A percentile compares a stretch with the other conserved stretches of the same genome.
These are phyloP conservation scores for Ajuga chamaepitys DNA, from an alignment of 257 asterid genomes.

Conservation along the genomic window DNA sequence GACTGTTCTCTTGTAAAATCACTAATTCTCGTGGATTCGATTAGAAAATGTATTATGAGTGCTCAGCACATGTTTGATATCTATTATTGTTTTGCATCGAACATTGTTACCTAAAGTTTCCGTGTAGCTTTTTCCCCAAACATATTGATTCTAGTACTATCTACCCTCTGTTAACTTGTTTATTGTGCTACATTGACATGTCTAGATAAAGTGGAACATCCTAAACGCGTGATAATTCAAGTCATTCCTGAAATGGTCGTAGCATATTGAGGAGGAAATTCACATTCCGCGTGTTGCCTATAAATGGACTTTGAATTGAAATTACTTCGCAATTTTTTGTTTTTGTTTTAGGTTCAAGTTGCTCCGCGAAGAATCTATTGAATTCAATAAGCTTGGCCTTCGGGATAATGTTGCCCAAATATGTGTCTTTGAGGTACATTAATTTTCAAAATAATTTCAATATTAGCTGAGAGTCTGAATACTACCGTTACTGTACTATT, in stretches of 20 bases:
- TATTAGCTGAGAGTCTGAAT: neutral
- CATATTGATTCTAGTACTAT: neutral
- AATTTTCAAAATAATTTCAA: slow-evolving; percentile 7
- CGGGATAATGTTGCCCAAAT: slow-evolving; percentile 97
- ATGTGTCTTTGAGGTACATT: slow-evolving; percentile 81
- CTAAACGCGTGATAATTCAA: neutral
- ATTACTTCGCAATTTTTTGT: slow-evolving; percentile 17
- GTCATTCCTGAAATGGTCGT: neutral
- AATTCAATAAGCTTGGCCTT: slow-evolving; percentile 67
- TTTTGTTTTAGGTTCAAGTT: slow-evolving; percentile 73
- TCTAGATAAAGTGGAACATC: neutral
- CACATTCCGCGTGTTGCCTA: neutral
- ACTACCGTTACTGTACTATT: neutral
- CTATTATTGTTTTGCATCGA: slow-evolving; percentile 2
- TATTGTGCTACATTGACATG: neutral
- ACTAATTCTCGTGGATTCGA: neutral
- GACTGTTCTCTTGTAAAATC: neutral
- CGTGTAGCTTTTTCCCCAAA: slow-evolving; percentile 4
- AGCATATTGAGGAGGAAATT: neutral
- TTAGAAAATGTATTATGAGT: neutral
- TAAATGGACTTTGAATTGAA: slow-evolving; percentile 3
- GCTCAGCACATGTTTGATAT: neutral
- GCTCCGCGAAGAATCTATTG: slow-evolving; percentile 81
- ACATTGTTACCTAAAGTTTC: neutral
- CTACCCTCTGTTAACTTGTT: neutral